phyloP scores from a whole-genome alignment of 83 land plant species.

The Thuja plicata region DNA sequence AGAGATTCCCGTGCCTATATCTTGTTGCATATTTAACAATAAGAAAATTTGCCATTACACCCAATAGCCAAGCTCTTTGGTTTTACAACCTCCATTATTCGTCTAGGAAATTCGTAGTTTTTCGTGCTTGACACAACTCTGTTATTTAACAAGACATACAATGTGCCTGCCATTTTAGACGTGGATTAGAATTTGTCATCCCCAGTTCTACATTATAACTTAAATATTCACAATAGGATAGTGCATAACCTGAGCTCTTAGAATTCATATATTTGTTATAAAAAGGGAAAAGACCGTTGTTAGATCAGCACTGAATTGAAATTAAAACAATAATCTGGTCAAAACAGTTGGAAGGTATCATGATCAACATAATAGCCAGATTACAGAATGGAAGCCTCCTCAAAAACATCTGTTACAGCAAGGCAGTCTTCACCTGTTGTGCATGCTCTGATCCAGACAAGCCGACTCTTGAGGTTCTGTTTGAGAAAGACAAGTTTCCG shows the following conservation, averaged over 20 bases:
- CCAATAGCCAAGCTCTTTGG: neutral
- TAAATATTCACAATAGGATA: neutral
- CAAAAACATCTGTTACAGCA: neutral
- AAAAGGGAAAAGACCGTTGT: neutral
- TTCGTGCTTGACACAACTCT: neutral
- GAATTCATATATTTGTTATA: neutral
- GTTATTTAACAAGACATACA: neutral
- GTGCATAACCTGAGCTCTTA: neutral
- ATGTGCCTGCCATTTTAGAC: neutral
- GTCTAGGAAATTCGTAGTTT: neutral
- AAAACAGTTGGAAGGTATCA: neutral
- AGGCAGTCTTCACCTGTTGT: neutral
- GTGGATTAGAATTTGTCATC: neutral
- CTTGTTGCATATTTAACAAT: neutral
- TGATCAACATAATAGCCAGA: neutral
- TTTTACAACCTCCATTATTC: neutral
- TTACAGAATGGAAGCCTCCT: neutral
- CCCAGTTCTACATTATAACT: neutral
- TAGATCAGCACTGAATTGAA: neutral
- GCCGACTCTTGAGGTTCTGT: neutral
- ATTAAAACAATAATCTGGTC: neutral
- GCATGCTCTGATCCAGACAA: neutral
- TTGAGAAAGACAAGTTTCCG: neutral
- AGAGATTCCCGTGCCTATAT: neutral
- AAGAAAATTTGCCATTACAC: neutral